Percentiles rank a stretch among this genome's conserved stretches.
Evolutionary conservation across 2,329 filamentous ascomycete genomes (phyloP).

Genomic region (Botrytis hyacinthi): DNA sequence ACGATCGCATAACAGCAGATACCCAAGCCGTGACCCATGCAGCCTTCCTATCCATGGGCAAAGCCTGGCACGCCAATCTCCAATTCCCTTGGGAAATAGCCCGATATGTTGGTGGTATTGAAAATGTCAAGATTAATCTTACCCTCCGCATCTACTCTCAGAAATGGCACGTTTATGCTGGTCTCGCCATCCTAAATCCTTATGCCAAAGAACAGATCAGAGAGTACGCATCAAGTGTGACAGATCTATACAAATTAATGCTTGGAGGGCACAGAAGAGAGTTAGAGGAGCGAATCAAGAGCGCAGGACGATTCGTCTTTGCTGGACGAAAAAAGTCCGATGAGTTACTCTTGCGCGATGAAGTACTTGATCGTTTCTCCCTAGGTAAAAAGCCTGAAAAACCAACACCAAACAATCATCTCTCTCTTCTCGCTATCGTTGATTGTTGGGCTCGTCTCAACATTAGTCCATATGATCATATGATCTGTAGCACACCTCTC

Average conservation of each 20-base stretch:
- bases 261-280: constrained; percentile 77
- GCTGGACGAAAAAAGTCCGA: constrained; percentile 51
- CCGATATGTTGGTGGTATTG: constrained; percentile 95
- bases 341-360: constrained; percentile 69
- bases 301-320: constrained; percentile 74
- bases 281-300: constrained; percentile 71
- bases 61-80: constrained; percentile 90
- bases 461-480: constrained; percentile 97
- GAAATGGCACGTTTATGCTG: constrained; percentile 99
- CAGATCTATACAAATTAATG: constrained; percentile 96
- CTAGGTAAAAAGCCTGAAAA: constrained; percentile 61
- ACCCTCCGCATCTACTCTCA: constrained; percentile 96
- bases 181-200: constrained; percentile 93
- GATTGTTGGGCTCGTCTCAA: constrained; percentile 95
- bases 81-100: constrained; percentile 96
- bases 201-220: constrained; percentile 88
- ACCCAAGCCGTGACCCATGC: constrained; percentile 98
- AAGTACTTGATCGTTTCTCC: constrained; percentile 84
- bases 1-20: constrained; percentile 96
- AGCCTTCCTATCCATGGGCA: constrained; percentile 95
- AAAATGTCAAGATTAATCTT: constrained; percentile 99
- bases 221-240: constrained; percentile 90
- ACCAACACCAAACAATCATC: constrained; percentile 84
- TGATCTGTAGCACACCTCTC: constrained; percentile 97
- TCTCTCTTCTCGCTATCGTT: constrained; percentile 92